Percentiles rank a stretch among this genome's conserved stretches.
These are phyloP conservation scores for Ochromonadaceae sp. DNA, from an alignment of 352 stramenopile species.

Conservation along the genomic window DNA sequence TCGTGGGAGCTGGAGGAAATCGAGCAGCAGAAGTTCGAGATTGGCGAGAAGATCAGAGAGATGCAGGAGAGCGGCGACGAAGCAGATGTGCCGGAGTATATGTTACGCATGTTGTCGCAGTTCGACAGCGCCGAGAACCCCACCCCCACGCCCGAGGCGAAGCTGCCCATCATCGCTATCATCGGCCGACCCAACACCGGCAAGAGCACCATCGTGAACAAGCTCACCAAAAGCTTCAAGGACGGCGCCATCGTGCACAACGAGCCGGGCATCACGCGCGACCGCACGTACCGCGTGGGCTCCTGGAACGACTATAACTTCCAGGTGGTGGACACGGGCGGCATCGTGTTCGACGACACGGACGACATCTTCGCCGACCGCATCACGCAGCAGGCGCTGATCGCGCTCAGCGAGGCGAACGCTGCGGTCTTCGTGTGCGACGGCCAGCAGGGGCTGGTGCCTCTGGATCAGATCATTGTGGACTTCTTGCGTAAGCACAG, in stretches of 20 bases:
- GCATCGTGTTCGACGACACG: slow-evolving; percentile 57
- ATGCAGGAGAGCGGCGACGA: neutral
- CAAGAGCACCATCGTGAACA: slow-evolving; percentile 59
- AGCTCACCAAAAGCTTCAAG: slow-evolving; percentile 34
- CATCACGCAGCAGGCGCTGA: slow-evolving; percentile 36
- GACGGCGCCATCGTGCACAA: slow-evolving; percentile 55
- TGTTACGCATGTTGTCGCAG: neutral
- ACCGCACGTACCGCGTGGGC: slow-evolving; percentile 51
- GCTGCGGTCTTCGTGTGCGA: slow-evolving; percentile 59
- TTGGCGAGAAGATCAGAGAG: neutral
- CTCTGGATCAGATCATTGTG: slow-evolving; percentile 49
- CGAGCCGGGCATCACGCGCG: slow-evolving; percentile 56
- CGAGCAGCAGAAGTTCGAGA: neutral
- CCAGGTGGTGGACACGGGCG: slow-evolving; percentile 57
- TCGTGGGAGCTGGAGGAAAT: slow-evolving; percentile 5
- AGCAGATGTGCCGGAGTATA: neutral
- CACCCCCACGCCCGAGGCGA: neutral
- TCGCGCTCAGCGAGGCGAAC: slow-evolving; percentile 50
- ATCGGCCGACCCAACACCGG: slow-evolving; percentile 58
- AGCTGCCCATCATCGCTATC: slow-evolving; percentile 38
- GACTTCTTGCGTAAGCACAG: slow-evolving; percentile 44
- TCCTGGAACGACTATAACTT: slow-evolving; percentile 39
- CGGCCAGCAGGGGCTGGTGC: slow-evolving; percentile 43
- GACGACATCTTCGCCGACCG: slow-evolving; percentile 48
- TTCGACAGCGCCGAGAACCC: neutral